These are phyloP conservation scores for Ganoderma lucidum DNA, from an alignment of 1,284 basidiomycete species.

Conservation along the genomic window DNA sequence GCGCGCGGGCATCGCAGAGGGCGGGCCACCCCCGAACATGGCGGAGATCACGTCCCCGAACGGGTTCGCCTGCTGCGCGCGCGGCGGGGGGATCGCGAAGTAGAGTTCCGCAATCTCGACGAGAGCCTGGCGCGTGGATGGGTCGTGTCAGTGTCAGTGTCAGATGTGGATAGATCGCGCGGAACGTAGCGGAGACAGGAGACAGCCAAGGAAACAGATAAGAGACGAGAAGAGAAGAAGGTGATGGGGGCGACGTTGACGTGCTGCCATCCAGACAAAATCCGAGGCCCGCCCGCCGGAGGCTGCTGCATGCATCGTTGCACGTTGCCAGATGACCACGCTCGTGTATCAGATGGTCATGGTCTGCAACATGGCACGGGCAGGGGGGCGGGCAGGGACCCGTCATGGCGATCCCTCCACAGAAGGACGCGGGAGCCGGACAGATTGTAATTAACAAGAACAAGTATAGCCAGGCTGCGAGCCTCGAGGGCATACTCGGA, in stretches of 20 bases:
- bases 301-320: background rate
- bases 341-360: constrained; percentile 29
- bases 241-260: background rate
- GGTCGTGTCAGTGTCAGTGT: constrained; percentile 11
- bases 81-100: constrained; percentile 82
- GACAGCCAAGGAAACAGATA: background rate
- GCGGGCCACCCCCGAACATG: constrained; percentile 70
- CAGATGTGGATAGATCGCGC: constrained; percentile 24
- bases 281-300: constrained; percentile 4
- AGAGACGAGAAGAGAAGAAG: background rate
- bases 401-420: constrained; percentile 25
- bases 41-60: constrained; percentile 86
- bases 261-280: constrained; percentile 13
- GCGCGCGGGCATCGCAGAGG: constrained; percentile 40
- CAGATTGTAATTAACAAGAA: constrained; percentile 19
- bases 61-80: constrained; percentile 75
- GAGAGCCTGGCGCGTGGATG: constrained; percentile 38
- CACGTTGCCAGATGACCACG: background rate
- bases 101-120: constrained; percentile 75
- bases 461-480: constrained; percentile 18
- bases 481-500: background rate
- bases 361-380: constrained; percentile 9
- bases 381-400: constrained; percentile 10
- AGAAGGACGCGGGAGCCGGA: constrained; percentile 21
- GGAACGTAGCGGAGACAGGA: constrained; percentile 15